Base-by-base conservation (phyloP, 2,329 filamentous ascomycete species). In the Cercospora sp. region DNA sequence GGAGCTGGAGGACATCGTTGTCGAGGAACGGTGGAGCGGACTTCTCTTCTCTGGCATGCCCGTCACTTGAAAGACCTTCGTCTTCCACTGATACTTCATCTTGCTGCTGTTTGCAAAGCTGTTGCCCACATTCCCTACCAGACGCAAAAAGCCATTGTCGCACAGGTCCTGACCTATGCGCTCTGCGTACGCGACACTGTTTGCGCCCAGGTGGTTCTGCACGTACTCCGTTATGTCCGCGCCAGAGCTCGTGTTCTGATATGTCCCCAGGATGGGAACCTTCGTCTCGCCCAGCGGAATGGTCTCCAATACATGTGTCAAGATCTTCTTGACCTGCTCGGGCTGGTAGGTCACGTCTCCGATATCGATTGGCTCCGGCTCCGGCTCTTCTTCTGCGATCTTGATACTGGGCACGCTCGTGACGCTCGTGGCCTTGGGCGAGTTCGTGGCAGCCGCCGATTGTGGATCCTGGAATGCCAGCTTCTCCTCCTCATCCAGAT, bases 401-500 rank as follows among this genome's bases (percentile, higher is more conserved):
- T 97, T 96, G 81, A 99, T 97, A 77, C 93, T 94, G 55, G 92
- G 91, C 49, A 93, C 91, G 40, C 51, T 84, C 79, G 89, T 60
- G 84, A 45, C 64, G n/a, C 71, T 69, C 9, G 51, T 69, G 70
- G 85, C 73, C 77, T 84, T 80, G 65, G 85, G 82, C 79, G 87
- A 85, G 75, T 81, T 78, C 6, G 75, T 72, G 8, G 79, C 77
- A 18, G 77, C 79, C 70, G 85, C 81, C 62, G 79, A 85, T 69
- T 87, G 84, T 5, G 93, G 93, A 72, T 94, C 93, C 80, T 97
- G 93, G 81, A 99, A 99, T 45, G 94, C 95, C 65, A 99, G 87
- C 82, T 99, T 98, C 80, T 97, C 97, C 84, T 99, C 96, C 81
- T 99, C 95, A 79, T 99, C 95, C 69, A 98, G 83, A 78, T 99